Evolutionary conservation across 371 early-diverging fungal genomes (phyloP).

Genomic region (Actinomucor elegans): DNA sequence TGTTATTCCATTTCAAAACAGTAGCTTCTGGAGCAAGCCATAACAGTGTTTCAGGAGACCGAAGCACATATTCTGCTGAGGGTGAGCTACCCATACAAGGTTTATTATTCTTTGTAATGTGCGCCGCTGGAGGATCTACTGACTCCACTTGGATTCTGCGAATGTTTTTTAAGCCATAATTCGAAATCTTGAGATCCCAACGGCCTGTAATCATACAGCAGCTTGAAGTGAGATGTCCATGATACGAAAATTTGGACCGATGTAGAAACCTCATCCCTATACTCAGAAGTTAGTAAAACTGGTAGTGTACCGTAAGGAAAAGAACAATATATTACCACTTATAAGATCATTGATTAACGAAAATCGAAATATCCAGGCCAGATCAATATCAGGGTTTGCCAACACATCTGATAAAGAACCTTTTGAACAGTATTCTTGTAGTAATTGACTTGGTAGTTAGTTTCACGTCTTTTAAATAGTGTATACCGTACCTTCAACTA

Average conservation of each 20-base stretch:
- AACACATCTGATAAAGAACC: conserved; percentile 44
- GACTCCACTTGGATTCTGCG: conserved; percentile 29
- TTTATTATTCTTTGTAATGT: not conserved
- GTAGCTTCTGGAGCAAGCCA: conserved; percentile 53
- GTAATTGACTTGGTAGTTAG: not conserved
- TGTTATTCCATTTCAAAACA: conserved; percentile 15
- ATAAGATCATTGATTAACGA: conserved; percentile 52
- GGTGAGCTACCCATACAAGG: too few species aligned
- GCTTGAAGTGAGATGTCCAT: conserved; percentile 45
- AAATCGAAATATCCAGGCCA: conserved; percentile 55
- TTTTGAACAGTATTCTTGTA: conserved; percentile 46
- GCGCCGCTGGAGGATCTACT: not conserved
- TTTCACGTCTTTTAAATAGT: not conserved
- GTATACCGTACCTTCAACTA: conserved; percentile 32
- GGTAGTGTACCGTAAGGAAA: too few species aligned
- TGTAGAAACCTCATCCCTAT: conserved; percentile 51
- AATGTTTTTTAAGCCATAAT: conserved; percentile 43
- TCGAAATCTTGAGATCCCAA: conserved; percentile 54
- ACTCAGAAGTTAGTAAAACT: too few species aligned
- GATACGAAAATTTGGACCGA: conserved; percentile 45
- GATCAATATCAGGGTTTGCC: conserved; percentile 45
- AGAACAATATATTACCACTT: too few species aligned
- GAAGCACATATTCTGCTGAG: not conserved
- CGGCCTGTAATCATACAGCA: conserved; percentile 49
- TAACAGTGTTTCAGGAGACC: conserved; percentile 21